Evolutionary conservation across 345 rosid species (phyloP).

Genomic region (Erodium maritimum): DNA sequence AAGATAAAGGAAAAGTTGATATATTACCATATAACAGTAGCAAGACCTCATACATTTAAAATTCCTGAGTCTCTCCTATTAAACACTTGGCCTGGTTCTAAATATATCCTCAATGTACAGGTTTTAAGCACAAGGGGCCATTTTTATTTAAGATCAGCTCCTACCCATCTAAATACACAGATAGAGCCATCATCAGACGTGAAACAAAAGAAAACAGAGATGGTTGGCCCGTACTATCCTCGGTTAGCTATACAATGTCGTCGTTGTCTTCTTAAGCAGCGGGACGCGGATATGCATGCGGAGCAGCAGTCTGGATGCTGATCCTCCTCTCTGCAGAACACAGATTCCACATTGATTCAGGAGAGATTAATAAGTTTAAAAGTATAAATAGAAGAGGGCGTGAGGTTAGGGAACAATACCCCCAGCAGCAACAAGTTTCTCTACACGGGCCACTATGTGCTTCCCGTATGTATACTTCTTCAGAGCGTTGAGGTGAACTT

Average conservation of each 20-base stretch:
- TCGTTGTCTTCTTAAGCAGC: slow-evolving; percentile 20
- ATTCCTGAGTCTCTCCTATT: slow-evolving; percentile 23
- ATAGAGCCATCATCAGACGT: slow-evolving; percentile 19
- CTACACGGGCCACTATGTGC: slow-evolving; percentile 94
- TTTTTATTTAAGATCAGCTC: slow-evolving; percentile 29
- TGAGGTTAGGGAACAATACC: slow-evolving; percentile 28
- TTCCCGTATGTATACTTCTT: slow-evolving; percentile 95
- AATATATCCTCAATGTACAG: slow-evolving; percentile 38
- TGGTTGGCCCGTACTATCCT: slow-evolving; percentile 29
- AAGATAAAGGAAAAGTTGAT: too few relatives aligned
- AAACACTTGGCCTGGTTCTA: slow-evolving; percentile 33
- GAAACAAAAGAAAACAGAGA: slow-evolving; percentile 13
- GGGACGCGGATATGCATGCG: slow-evolving; percentile 19
- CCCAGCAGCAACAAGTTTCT: slow-evolving; percentile 93
- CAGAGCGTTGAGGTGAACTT: slow-evolving; percentile 74
- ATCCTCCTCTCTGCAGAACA: slow-evolving; percentile 51
- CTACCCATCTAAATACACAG: slow-evolving; percentile 22
- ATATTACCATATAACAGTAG: too few relatives aligned
- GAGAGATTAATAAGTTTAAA: not conserved
- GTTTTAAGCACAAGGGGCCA: slow-evolving; percentile 26
- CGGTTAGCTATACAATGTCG: slow-evolving; percentile 56
- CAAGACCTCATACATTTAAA: too few relatives aligned
- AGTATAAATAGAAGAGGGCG: not conserved
- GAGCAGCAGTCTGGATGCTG: slow-evolving; percentile 23
- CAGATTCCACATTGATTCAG: too few relatives aligned